These are phyloP conservation scores for Trifolium fragiferum DNA, from an alignment of 306 rosid genomes.

Conservation along the genomic window DNA sequence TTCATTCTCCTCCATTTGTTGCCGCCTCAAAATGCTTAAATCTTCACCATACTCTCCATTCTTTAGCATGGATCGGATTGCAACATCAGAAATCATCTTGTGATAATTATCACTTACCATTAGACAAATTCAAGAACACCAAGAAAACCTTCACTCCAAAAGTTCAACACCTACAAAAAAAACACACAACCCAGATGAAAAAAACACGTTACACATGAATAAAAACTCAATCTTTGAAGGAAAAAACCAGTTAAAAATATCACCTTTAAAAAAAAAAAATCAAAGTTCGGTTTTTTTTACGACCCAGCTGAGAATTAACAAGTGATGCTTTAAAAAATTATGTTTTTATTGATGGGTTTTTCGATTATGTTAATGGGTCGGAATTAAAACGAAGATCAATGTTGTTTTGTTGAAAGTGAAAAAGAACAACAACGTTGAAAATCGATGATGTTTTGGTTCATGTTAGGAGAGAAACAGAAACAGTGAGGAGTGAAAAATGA, in stretches of 20 bases:
- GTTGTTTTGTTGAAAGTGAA: conserved; percentile 32
- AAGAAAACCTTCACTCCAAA: background rate
- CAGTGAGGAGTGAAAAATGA: conserved; percentile 53
- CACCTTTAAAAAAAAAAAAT: background rate
- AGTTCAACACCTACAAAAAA: background rate
- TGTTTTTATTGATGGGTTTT: conserved; percentile 30
- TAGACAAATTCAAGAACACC: background rate
- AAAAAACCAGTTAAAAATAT: conserved; percentile 43
- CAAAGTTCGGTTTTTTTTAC: background rate
- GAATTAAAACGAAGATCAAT: conserved; percentile 49
- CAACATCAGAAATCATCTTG: conserved; percentile 76
- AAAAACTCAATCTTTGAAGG: conserved; percentile 55
- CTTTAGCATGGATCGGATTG: conserved; percentile 72
- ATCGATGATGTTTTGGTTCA: conserved; percentile 48
- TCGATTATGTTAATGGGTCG: conserved; percentile 22
- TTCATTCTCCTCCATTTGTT: conserved; percentile 57
- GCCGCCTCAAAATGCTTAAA: conserved; percentile 64
- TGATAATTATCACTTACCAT: conserved; percentile 71
- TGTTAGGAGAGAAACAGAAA: conserved; percentile 53
- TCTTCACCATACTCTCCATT: conserved; percentile 64
- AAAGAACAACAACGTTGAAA: conserved; percentile 33
- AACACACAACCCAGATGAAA: conserved; percentile 6
- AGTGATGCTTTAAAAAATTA: background rate
- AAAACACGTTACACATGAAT: conserved; percentile 17
- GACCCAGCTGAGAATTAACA: conserved; percentile 27